Evolutionary conservation across 176 grass and related monocot species (phyloP).

Genomic region (Phragmites australis): DNA sequence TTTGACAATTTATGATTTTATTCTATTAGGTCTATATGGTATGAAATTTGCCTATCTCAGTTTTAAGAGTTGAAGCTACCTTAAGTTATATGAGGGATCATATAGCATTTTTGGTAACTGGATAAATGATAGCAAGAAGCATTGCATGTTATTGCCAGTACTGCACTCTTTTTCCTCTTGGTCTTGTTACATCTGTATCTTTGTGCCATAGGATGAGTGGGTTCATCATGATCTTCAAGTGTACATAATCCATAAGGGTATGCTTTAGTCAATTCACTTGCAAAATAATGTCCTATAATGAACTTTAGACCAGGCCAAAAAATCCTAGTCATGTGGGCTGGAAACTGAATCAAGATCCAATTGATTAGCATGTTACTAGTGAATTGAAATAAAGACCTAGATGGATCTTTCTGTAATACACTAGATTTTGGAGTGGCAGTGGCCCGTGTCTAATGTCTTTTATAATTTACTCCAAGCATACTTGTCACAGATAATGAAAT

Average conservation of each 20-base stretch:
- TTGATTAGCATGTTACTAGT: conserved; percentile 4
- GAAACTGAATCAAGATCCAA: conserved; percentile 28
- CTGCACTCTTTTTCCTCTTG: neutral
- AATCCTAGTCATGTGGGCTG: neutral
- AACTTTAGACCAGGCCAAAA: neutral
- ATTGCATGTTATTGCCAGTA: neutral
- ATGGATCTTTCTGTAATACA: conserved; percentile 10
- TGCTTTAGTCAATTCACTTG: conserved; percentile 11
- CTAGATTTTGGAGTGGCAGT: neutral
- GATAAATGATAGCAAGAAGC: neutral
- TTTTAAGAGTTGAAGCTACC: conserved; percentile 19
- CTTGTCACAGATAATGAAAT: conserved; percentile 17
- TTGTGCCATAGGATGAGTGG: conserved; percentile 21
- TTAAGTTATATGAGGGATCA: conserved; percentile 19
- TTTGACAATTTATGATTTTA: conserved; percentile 15
- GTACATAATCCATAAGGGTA: neutral
- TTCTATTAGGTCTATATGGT: conserved; percentile 14
- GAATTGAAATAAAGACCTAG: neutral
- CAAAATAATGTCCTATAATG: neutral
- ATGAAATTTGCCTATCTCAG: neutral
- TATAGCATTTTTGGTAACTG: neutral
- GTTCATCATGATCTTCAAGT: neutral
- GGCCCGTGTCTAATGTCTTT: conserved; percentile 15
- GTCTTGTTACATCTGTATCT: conserved; percentile 13
- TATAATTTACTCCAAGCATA: conserved; percentile 9